Evolutionary conservation across 2,329 filamentous ascomycete genomes (phyloP).

Genomic region (Fusarium subglutinans): DNA sequence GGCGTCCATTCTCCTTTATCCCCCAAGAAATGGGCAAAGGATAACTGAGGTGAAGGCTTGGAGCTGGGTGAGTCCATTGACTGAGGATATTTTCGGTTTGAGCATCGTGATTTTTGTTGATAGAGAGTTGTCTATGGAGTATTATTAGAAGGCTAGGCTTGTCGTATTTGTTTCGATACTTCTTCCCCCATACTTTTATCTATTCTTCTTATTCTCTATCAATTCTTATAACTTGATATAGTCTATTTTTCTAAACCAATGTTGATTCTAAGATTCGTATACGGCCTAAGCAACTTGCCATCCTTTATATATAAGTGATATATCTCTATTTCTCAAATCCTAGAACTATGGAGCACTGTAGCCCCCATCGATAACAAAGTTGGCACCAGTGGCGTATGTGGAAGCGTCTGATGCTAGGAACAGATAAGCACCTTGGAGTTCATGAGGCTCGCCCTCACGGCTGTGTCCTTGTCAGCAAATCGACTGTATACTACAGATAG

Average conservation of each 20-base stretch:
- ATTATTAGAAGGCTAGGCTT: not conserved
- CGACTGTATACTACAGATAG: not conserved
- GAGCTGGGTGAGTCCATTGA: not conserved
- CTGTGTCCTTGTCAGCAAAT: conserved; percentile 26
- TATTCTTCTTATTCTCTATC: not conserved
- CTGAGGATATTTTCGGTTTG: not conserved
- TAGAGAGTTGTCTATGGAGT: not conserved
- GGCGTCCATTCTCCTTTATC: conserved; percentile 14
- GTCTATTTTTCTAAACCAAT: not conserved
- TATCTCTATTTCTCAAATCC: not conserved
- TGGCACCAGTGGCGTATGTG: conserved; percentile 46
- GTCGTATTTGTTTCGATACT: not conserved
- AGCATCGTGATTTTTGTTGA: not conserved
- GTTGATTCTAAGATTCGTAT: not conserved
- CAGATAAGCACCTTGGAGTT: conserved; percentile 40
- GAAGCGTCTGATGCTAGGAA: conserved; percentile 46
- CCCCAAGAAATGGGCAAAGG: not conserved
- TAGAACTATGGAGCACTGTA: conserved; percentile 40
- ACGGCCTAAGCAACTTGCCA: not conserved
- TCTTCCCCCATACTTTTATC: not conserved
- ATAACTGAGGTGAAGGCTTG: not conserved
- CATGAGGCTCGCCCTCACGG: conserved; percentile 42
- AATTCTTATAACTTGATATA: not conserved
- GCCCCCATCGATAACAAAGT: conserved; percentile 46
- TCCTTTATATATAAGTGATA: not conserved